Evolutionary conservation across 495 filamentous ascomycete species (phyloP).

Genomic region (Pseudoneurospora amorphoporcata): DNA sequence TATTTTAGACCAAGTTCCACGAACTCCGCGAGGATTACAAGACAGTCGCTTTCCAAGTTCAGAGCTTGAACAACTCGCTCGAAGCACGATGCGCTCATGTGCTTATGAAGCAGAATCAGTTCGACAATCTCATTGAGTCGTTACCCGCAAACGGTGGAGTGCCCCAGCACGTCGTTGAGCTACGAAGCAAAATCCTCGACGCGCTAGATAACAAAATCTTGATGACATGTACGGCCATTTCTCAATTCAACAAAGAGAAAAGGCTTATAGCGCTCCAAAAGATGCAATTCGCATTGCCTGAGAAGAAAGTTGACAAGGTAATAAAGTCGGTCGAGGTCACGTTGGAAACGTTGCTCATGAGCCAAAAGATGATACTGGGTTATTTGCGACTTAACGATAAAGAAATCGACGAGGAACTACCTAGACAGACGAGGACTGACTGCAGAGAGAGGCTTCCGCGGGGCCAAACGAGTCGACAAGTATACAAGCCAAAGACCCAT

Average conservation of each 20-base stretch:
- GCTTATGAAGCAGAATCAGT: background rate
- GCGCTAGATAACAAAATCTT: background rate
- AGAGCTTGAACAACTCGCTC: background rate
- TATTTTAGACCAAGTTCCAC: background rate
- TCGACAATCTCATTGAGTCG: background rate
- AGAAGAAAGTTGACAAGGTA: background rate
- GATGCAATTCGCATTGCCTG: background rate
- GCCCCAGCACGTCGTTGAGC: background rate
- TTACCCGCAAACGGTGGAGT: background rate
- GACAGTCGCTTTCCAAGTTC: background rate
- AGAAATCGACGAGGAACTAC: background rate
- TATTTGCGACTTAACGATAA: background rate
- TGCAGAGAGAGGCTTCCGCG: background rate
- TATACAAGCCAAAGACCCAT: background rate
- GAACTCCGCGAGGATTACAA: background rate
- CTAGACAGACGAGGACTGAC: background rate
- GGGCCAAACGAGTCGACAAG: background rate
- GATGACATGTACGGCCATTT: background rate
- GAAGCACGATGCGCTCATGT: background rate
- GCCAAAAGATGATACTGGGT: background rate
- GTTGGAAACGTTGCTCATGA: background rate
- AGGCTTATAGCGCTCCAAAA: background rate
- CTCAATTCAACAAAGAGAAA: background rate
- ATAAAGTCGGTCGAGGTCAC: background rate
- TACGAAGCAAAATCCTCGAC: background rate